Evolutionary conservation across 306 rosid genomes (phyloP).

Genomic region (Oxytropis ochrocephala): DNA sequence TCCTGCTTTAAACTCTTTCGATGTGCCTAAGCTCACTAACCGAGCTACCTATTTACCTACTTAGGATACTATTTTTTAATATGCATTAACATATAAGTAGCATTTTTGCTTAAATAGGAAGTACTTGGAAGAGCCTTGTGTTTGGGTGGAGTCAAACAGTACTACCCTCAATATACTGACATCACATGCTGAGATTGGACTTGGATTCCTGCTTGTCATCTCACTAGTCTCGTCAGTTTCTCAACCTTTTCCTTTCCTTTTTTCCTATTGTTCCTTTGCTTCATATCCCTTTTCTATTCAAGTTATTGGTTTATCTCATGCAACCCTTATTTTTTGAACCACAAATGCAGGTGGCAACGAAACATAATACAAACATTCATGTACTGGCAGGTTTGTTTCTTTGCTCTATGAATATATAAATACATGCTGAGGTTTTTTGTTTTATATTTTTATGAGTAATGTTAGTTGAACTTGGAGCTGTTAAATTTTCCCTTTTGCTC

Average conservation of each 20-base stretch:
- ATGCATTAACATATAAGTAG: neutral
- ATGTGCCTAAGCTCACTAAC: no score
- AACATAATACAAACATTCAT: conserved; percentile 78
- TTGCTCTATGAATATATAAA: neutral
- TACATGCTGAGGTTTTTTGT: neutral
- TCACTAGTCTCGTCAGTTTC: conserved; percentile 84
- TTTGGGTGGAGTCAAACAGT: conserved; percentile 91
- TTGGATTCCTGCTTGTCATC: conserved; percentile 75
- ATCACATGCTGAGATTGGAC: conserved; percentile 90
- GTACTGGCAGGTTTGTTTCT: conserved; percentile 87
- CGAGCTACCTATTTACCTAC: no score
- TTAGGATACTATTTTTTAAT: no score
- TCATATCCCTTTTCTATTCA: neutral
- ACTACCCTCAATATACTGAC: conserved; percentile 76
- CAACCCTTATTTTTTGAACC: neutral
- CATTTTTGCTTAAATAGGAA: conserved; percentile 43
- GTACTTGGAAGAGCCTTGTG: conserved; percentile 86
- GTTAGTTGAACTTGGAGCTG: neutral
- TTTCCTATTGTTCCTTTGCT: neutral
- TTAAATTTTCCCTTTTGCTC: neutral
- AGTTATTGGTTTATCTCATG: neutral
- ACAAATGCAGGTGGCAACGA: conserved; percentile 76
- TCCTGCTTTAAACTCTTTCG: no score
- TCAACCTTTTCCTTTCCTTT: neutral
- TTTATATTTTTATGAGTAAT: neutral